Conservation (phyloP, 345 rosid genomes). For the Gossypium longicalyx region DNA sequence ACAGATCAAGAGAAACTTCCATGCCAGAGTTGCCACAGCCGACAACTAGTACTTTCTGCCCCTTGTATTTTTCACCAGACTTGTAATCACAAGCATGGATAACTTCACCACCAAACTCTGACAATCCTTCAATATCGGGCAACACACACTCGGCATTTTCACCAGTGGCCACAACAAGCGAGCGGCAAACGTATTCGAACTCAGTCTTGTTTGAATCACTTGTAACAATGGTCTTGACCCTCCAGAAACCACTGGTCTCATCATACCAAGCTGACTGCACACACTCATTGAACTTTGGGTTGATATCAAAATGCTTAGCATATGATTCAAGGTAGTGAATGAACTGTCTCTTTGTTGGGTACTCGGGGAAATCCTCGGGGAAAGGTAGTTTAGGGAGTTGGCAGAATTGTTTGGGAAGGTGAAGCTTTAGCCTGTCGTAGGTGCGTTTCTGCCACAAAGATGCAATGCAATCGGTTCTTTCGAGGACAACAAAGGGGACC, state of each 20-base stretch:
- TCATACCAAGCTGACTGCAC: constrained; percentile 79
- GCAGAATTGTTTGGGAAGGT: constrained; percentile 78
- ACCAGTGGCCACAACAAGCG: constrained; percentile 95
- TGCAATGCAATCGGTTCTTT: constrained; percentile 77
- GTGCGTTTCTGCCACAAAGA: constrained; percentile 79
- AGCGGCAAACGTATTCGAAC: constrained; percentile 77
- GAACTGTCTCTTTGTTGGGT: constrained; percentile 67
- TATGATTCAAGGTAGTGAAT: constrained; percentile 67
- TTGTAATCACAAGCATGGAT: constrained; percentile 67
- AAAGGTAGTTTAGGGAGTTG: constrained; percentile 76
- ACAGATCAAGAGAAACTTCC: constrained; percentile 90
- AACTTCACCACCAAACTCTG: constrained; percentile 64
- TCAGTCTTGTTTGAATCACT: constrained; percentile 39
- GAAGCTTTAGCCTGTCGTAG: constrained; percentile 81
- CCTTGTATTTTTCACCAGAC: constrained; percentile 64
- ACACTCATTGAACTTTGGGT: constrained; percentile 74
- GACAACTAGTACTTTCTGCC: constrained; percentile 72
- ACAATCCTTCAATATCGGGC: constrained; percentile 71
- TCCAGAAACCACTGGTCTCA: constrained; percentile 78
- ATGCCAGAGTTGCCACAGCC: constrained; percentile 97
- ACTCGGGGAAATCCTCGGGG: constrained; percentile 70
- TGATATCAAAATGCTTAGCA: constrained; percentile 55
- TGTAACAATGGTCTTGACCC: constrained; percentile 55
- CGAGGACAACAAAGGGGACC: constrained; percentile 68
- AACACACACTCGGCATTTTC: constrained; percentile 78